Evolutionary conservation across 495 filamentous ascomycete species (phyloP).

Genomic region (Neurospora cerealis): DNA sequence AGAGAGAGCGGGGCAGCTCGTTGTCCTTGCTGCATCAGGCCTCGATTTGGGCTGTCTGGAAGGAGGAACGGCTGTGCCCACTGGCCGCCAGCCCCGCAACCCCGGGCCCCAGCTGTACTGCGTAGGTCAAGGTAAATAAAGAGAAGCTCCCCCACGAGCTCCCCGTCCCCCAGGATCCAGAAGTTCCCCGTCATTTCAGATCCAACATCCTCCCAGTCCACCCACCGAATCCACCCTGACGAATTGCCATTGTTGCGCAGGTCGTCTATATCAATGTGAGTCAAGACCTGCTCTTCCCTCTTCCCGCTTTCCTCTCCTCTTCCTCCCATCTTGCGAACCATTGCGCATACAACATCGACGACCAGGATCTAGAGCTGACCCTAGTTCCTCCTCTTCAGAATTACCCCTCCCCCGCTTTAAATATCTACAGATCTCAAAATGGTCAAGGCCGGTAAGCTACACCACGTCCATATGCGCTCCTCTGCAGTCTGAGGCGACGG

Average conservation of each 20-base stretch:
- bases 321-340: not conserved
- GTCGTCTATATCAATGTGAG: not conserved
- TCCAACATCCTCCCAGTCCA: not conserved
- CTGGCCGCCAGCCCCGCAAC: not conserved
- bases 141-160: not conserved
- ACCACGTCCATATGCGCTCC: not conserved
- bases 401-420: constrained; percentile 16
- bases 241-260: not conserved
- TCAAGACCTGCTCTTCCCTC: not conserved
- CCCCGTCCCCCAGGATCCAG: not conserved
- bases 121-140: not conserved
- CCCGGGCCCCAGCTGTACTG: not conserved
- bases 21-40: not conserved
- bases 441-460: constrained; percentile 74
- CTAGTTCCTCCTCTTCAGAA: not conserved
- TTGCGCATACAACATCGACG: not conserved
- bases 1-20: not conserved
- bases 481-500: constrained; percentile 2
- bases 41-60: not conserved
- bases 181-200: not conserved
- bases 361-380: constrained; percentile 5
- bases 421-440: constrained; percentile 39
- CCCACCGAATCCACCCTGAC: not conserved
- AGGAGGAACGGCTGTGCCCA: not conserved
- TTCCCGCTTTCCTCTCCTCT: not conserved